These are phyloP conservation scores for Alternaria brassicicola DNA, from an alignment of 2,329 filamentous ascomycete genomes.

Conservation along the genomic window DNA sequence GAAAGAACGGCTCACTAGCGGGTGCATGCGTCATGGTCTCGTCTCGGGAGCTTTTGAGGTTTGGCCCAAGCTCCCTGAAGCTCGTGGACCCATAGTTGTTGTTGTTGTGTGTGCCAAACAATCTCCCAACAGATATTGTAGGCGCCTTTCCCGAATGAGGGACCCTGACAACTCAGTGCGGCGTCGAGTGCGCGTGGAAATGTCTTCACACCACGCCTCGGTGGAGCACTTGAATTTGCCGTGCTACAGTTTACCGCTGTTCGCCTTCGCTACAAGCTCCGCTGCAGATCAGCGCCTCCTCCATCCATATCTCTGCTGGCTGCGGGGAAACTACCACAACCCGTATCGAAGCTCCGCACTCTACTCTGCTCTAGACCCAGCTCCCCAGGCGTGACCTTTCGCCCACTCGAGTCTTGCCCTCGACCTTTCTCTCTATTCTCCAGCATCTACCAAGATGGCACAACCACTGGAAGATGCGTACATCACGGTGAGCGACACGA, in stretches of 20 bases:
- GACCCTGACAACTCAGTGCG: not conserved
- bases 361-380: constrained; percentile 1
- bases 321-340: constrained; percentile 37
- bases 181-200: not conserved
- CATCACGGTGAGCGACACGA: constrained; percentile 62
- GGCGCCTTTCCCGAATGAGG: constrained; percentile 3
- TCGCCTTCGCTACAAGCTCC: constrained; percentile 27
- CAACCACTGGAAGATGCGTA: constrained; percentile 63
- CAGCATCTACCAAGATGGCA: constrained; percentile 36
- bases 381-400: not conserved
- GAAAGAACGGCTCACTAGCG: constrained; percentile 13
- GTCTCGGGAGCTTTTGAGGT: constrained; percentile 8
- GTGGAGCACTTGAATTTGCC: constrained; percentile 4
- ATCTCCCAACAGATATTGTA: constrained; percentile 24
- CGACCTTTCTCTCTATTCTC: constrained; percentile 4
- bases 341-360: constrained; percentile 13
- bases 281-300: constrained; percentile 30
- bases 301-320: constrained; percentile 24
- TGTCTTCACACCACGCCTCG: not conserved
- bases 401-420: not conserved
- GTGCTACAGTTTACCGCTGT: constrained; percentile 28
- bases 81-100: constrained; percentile 11
- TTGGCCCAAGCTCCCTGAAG: constrained; percentile 20
- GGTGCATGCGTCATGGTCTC: constrained; percentile 10
- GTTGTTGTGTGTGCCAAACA: constrained; percentile 16